These are phyloP conservation scores for Phymatotrichopsis omnivora DNA, from an alignment of 2,329 filamentous ascomycete species.

Conservation along the genomic window DNA sequence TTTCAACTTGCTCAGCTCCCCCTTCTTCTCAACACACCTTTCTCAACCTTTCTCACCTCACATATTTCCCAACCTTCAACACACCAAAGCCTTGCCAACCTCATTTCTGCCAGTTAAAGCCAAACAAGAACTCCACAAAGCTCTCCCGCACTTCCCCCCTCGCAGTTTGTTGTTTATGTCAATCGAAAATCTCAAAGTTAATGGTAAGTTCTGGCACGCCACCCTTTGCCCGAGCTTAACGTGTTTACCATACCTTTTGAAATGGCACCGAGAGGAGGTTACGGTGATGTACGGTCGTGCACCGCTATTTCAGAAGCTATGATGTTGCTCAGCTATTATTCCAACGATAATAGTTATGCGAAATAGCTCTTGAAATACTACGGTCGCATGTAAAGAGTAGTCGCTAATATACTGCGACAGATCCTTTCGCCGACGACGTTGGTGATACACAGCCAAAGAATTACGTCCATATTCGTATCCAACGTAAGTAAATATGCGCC, in stretches of 20 bases:
- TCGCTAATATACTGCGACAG: no score
- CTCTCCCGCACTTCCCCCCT: slow-evolving; percentile 22
- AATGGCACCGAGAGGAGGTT: slow-evolving; percentile 4
- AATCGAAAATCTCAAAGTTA: slow-evolving; percentile 97
- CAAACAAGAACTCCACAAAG: no score
- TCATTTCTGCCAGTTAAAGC: no score
- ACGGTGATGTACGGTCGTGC: slow-evolving; percentile 10
- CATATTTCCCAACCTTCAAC: slow-evolving; percentile 2
- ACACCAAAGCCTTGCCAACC: no score
- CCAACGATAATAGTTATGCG: no score
- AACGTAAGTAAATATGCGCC: slow-evolving; percentile 57
- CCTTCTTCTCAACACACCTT: neutral
- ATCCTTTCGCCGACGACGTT: slow-evolving; percentile 99
- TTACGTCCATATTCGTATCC: slow-evolving; percentile 99
- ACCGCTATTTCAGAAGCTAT: no score
- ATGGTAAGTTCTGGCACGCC: slow-evolving; percentile 67
- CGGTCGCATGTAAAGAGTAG: no score
- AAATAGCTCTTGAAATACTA: no score
- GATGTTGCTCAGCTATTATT: no score
- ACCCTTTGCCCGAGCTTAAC: no score
- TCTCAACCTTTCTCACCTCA: slow-evolving; percentile 1
- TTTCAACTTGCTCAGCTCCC: slow-evolving; percentile 10
- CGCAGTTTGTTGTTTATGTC: slow-evolving; percentile 62
- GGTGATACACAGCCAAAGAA: slow-evolving; percentile 95
- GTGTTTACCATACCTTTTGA: neutral